Conservation (phyloP, 2,329 filamentous ascomycete genomes). For the Fusarium buxicola region DNA sequence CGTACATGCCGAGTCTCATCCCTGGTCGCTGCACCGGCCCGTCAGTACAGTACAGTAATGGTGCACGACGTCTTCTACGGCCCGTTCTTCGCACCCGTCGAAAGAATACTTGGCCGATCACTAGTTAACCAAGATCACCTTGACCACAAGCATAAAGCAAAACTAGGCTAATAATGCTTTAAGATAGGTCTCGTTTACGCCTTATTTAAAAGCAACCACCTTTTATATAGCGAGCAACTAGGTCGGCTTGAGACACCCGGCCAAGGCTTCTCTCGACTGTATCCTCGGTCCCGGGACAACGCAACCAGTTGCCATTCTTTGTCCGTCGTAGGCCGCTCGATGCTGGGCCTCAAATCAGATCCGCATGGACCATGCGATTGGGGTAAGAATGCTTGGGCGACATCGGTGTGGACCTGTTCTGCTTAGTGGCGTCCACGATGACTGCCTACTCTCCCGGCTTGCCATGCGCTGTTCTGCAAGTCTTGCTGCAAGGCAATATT, state of each 20-base stretch:
- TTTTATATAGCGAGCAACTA: too few relatives aligned
- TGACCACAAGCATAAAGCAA: too few relatives aligned
- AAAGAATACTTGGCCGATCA: not conserved
- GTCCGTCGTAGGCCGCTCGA: slow-evolving; percentile 3
- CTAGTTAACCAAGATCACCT: too few relatives aligned
- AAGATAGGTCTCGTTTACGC: too few relatives aligned
- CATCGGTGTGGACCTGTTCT: not conserved
- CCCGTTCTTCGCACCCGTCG: slow-evolving; percentile 34
- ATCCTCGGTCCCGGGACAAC: not conserved
- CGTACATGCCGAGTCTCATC: not conserved
- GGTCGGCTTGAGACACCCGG: too few relatives aligned
- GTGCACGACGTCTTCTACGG: slow-evolving; percentile 32
- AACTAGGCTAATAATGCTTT: too few relatives aligned
- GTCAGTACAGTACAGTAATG: slow-evolving; percentile 20
- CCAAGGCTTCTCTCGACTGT: too few relatives aligned
- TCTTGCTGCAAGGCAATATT: slow-evolving; percentile 22
- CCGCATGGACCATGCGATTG: slow-evolving; percentile 41
- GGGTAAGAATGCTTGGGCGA: slow-evolving; percentile 16
- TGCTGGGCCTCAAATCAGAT: slow-evolving; percentile 11
- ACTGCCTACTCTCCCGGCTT: slow-evolving; percentile 16
- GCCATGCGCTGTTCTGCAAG: slow-evolving; percentile 28
- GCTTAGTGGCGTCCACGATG: slow-evolving; percentile 22
- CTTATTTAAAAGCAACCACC: too few relatives aligned
- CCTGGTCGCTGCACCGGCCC: slow-evolving; percentile 39
- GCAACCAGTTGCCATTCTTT: not conserved